Evolutionary conservation across 495 filamentous ascomycete genomes (phyloP), one percentile per base, ranked within the genome.

Genomic region (Xylaria grammica): DNA sequence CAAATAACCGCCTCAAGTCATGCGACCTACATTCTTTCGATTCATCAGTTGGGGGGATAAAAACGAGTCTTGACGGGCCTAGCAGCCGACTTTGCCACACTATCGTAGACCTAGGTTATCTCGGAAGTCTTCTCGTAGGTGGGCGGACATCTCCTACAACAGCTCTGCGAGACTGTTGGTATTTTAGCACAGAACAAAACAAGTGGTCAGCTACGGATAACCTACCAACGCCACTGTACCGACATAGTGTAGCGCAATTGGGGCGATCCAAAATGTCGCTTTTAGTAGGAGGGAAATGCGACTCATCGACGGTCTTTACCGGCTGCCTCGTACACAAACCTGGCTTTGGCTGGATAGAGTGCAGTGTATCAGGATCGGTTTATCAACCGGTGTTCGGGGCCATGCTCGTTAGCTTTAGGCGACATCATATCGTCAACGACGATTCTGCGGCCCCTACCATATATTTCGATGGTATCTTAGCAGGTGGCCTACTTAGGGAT

Each of bases 31-130:
- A 64, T 26, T 32, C 53, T 4, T 91, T 88, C 52, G 54, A 51
- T 26, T 46, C 50, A 3, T 71, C 13, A 57, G 46, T 11, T 65
- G 68, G 2, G 62, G 72, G 11, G 68, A 77, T 78, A 63, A 69
- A 65, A 13, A 72, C 75, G 50, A 34, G 67, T 10, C 65, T 69
- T 40, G 66, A 71, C 59, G 81, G 70, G 34, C 85, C 76, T 38
- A 76, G 80, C 13, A 78, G 81, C 56, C 81, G 91, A 49, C 90
- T 94, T 85, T 93, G 90, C 63, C 92, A 96, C 72, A 90, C 90
- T 0, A 78, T 94, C 20, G 93, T 89, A 11, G 74, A 82, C 38
- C 66, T 91, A 10, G 79, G 75, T 24, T 69, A 74, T 51, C 72
- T 71, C 4, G 79, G 81, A 38, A 84, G 79, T 60, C 72, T 97